Percentiles rank a stretch among this genome's conserved stretches.
Conservation (phyloP, 495 filamentous ascomycete species). For the Hypoxylon fragiforme region DNA sequence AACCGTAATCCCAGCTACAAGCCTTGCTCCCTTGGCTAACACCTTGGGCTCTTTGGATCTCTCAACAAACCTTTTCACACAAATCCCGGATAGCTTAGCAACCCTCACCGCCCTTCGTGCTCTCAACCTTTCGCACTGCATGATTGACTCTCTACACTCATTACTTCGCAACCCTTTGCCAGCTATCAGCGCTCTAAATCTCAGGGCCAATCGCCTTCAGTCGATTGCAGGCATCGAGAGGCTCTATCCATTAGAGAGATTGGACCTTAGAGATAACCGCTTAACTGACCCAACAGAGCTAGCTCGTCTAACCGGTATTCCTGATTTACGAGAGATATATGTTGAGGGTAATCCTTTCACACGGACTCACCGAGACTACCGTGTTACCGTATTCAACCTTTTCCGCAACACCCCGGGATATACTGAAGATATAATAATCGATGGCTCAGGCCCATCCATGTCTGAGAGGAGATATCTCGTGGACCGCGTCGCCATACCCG, state of each 20-base stretch:
- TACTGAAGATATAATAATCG: constrained; percentile 86
- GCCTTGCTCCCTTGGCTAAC: constrained; percentile 79
- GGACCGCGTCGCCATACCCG: constrained; percentile 76
- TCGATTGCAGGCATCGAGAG: constrained; percentile 91
- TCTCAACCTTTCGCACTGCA: constrained; percentile 91
- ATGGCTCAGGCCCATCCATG: constrained; percentile 76
- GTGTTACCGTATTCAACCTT: constrained; percentile 91
- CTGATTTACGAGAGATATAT: constrained; percentile 90
- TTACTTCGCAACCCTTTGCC: constrained; percentile 83
- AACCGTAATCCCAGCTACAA: constrained; percentile 71
- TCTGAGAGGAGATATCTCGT: constrained; percentile 80
- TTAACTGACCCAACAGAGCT: constrained; percentile 88
- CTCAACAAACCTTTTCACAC: constrained; percentile 85
- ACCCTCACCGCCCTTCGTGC: constrained; percentile 80
- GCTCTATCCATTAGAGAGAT: constrained; percentile 80
- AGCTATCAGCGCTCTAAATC: constrained; percentile 89
- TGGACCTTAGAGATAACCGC: constrained; percentile 91
- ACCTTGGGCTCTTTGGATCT: constrained; percentile 89
- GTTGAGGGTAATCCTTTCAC: constrained; percentile 88
- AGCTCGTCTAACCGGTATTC: constrained; percentile 84
- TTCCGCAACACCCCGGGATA: constrained; percentile 93
- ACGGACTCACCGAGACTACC: constrained; percentile 81
- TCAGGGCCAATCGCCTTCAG: constrained; percentile 83
- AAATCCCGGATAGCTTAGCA: constrained; percentile 87
- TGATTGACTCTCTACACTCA: constrained; percentile 94